Evolutionary conservation across 1,139 yeast species (phyloP), one percentile per base, ranked within the genome.

Genomic region (Sugiyamaella pinicola): DNA sequence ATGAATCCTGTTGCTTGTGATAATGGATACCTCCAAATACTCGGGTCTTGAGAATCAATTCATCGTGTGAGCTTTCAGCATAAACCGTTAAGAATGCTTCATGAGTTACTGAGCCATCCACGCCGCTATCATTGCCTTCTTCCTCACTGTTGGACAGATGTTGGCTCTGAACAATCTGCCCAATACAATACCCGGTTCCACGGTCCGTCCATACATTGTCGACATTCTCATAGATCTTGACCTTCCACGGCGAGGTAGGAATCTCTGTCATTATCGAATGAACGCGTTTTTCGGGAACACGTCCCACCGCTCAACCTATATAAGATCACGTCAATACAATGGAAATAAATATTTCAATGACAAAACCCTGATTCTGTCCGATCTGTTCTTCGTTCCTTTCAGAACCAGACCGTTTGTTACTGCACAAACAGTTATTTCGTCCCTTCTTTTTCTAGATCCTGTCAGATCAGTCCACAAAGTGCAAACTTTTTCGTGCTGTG

Each of bases 1-100:
- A 74, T 0, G 97, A 90, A 58, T 90, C 97, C 66, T 93, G 98
- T 66, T 91, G 97, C 63, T 96, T 79, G 68, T 91, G 98, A 67
- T 87, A 91, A 63, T 87, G 96, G 1, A 84, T 85, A 31, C 81
- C 72, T 0, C 96, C 96, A 61, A 82, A 83, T 21, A 93, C 76
- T 54, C 71, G 76, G 7, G 93, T 82, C 63, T 81, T 79, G 49
- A 93, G 73, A 26, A 93, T 73, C 17, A 83, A 72, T 33, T 84
- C 83, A 3, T 77, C 73, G 2, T 81, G 74, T 59, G 84, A 77
- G 21, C 78, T 71, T 68, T 91, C 98, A 66, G 85, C 84, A 53
- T 83, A 75, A 19, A 93, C 98, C 13, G 84, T 67, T 53, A 91
- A 79, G 64, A 73, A 84, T 1, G 96, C 88, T 24, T 70, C 70